Evolutionary conservation across 371 early-diverging fungal species (phyloP), one percentile per base, ranked within the genome.

Genomic region (Apophysomyces elegans): DNA sequence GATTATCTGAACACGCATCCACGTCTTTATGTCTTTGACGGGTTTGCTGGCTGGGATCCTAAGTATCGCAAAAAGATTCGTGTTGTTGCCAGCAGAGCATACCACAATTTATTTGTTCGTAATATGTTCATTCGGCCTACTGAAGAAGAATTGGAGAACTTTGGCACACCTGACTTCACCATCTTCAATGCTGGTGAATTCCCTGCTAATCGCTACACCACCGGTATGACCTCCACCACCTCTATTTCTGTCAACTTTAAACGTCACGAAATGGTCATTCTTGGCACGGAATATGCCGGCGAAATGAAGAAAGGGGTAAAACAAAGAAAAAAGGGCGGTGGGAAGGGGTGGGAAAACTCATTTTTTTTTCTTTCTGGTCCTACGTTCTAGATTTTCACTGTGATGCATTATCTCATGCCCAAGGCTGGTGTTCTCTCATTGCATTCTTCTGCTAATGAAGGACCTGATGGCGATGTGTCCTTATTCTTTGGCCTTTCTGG

Each of bases 321-420:
- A 65, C 37, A 63, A 32, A 41, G 21, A 56, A 54, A 56, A 61
- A n/a, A 50, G 14, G 37, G 26, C 4, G 54, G 26, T 5, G 0
- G 11, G 47, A 8, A n/a, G 9, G 32, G 59, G 43, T 41, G 60
- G 47, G 50, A 41, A 46, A 11, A 35, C 45, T 12, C 32, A 21
- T 18, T 5, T 3, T 58, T 12, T 37, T 18, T 57, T 13, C 37
- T 44, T 36, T 9, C 61, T 35, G 21, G 13, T 37, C 39, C 59
- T 50, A 45, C 21, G 4, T 45, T 67, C 57, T 64, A 82, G 74
- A 80, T 94, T 65, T 96, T 98, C 80, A 96, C 97, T 36, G 96
- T 98, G 61, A 97, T 98, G 98, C 97, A 98, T 85, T 97, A 98
- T 86, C 83, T 95, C 71, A 97, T 97, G 98, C 89, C 98, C 86